Percentiles rank a stretch among this genome's conserved stretches.
These are phyloP conservation scores for Quercus berberidifolia DNA, from an alignment of 306 rosid species.

Conservation along the genomic window DNA sequence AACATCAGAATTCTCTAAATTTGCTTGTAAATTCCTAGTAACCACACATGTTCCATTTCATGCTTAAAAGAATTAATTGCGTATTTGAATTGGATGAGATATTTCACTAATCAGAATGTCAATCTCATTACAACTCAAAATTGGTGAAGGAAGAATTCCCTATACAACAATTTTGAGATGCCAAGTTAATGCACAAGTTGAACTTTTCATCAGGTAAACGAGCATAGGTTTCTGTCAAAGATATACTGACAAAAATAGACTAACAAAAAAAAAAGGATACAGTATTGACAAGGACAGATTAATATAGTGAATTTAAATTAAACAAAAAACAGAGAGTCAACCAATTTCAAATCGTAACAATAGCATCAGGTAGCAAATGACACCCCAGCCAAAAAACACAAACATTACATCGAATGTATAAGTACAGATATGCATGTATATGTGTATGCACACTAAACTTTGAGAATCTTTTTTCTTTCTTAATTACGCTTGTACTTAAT, in stretches of 20 bases:
- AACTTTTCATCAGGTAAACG: background rate
- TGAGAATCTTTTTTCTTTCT: background rate
- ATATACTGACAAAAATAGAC: conserved; percentile 5
- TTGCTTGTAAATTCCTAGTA: background rate
- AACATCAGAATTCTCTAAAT: background rate
- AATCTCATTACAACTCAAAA: background rate
- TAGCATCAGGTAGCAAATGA: background rate
- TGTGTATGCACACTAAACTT: background rate
- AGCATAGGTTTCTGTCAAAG: background rate
- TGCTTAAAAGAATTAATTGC: background rate
- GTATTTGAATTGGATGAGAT: background rate
- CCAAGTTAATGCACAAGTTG: background rate
- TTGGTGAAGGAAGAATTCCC: background rate
- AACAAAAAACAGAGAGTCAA: conserved; percentile 5
- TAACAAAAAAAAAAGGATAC: background rate
- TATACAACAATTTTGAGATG: background rate
- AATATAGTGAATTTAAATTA: background rate
- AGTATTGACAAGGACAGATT: background rate
- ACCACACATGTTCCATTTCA: background rate
- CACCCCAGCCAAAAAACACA: background rate
- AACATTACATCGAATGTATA: background rate
- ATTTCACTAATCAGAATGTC: background rate
- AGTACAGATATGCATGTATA: background rate
- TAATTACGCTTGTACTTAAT: too few relatives aligned
- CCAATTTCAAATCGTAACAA: conserved; percentile 14